Evolutionary conservation across 2,329 filamentous ascomycete genomes (phyloP).

Genomic region (Stemphylium lycopersici): DNA sequence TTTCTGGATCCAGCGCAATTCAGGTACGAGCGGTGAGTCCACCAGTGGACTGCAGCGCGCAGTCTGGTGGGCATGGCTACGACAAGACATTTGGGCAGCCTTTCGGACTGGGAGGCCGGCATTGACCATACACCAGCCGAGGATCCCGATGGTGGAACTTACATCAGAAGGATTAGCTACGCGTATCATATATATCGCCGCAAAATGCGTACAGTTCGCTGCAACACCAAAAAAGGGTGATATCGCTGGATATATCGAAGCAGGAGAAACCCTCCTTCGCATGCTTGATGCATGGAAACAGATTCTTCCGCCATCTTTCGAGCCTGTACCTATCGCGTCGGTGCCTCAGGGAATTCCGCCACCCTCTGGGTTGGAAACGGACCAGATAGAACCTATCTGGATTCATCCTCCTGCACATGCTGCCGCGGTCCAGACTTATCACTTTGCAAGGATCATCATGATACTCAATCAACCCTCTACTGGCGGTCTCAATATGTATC

Average conservation of each 20-base stretch:
- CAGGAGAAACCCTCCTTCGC: conserved; percentile 54
- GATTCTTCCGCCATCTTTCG: conserved; percentile 52
- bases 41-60: conserved; percentile 60
- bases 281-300: conserved; percentile 59
- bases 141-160: conserved; percentile 55
- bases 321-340: conserved; percentile 46
- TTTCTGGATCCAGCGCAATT: conserved; percentile 68
- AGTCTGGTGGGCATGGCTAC: conserved; percentile 70
- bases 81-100: conserved; percentile 69
- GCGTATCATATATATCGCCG: conserved; percentile 61
- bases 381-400: conserved; percentile 28
- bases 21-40: conserved; percentile 64
- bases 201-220: conserved; percentile 64
- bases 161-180: conserved; percentile 60
- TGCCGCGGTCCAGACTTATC: conserved; percentile 59
- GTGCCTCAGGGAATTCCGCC: conserved; percentile 12
- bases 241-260: conserved; percentile 47
- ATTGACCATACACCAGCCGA: conserved; percentile 64
- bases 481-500: conserved; percentile 57
- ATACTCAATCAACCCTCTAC: conserved; percentile 59
- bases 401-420: conserved; percentile 42
- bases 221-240: conserved; percentile 56
- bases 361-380: conserved; percentile 1
- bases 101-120: conserved; percentile 63
- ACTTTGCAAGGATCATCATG: conserved; percentile 60